Base-by-base conservation (phyloP, 2,329 filamentous ascomycete species). In the Gremmenia infestans region DNA sequence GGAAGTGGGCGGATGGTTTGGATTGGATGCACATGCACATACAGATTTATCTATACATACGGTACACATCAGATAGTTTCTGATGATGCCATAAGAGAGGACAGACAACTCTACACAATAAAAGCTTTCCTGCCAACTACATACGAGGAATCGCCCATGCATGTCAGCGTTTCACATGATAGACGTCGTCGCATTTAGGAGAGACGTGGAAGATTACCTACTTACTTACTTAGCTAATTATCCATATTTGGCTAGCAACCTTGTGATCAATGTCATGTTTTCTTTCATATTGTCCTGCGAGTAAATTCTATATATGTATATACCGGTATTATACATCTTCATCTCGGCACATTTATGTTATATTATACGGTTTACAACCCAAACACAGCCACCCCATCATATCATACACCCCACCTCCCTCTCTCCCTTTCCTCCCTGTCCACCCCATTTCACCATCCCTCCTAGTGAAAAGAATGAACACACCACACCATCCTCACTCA, bases 401-500 rank as follows among this genome's bases (percentile, higher is more conserved):
- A 22, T 22, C 19, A 22, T 15, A 15, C 15, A 40, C 14, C n/a
- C 35, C n/a, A n/a, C n/a, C n/a, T n/a, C 4, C 23, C 12, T 43
- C 22, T 12, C n/a, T 36, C 3, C 39, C 36, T 15, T 5, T 25
- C 15, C 39, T 43, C n/a, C 22, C 5, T 39, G 32, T 19, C 35
- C 19, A 22, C 19, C 19, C 19, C 19, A 22, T 22, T 22, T 22
- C 19, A 22, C 19, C 2, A 22, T 22, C 19, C 19, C 19, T 22
- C 19, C 19, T 22, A 22, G 3, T 2, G 2, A 3, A 22, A 22
- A 2, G 3, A 22, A 22, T 22, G 3, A 22, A 22, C 19, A 22
- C 35, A 32, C n/a, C 39, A 19, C 19, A 17, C 11, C 5, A 35
- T 19, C 14, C 25, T 25, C 11, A 17, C 35, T 59, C 72, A 91